Conservation (phyloP, 225 moss, liverwort and hornwort genomes). For the Sphagnum tenellum region DNA sequence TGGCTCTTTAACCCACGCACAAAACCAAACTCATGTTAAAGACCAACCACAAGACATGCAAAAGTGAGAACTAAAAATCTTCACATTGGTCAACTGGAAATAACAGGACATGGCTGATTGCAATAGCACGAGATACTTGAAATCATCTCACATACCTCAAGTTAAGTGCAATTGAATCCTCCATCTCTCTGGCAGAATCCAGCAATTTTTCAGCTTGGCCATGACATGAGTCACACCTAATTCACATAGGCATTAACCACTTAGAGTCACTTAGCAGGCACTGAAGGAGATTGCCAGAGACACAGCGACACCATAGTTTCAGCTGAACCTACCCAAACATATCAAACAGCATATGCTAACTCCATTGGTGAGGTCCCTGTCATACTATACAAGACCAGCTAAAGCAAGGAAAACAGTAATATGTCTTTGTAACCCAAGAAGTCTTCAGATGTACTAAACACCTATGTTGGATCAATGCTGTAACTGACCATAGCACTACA, state of each 20-base stretch:
- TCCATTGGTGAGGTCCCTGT: too few species aligned
- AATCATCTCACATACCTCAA: conserved; percentile 44
- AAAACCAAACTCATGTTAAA: too few species aligned
- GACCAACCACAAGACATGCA: too few species aligned
- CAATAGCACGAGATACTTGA: neutral
- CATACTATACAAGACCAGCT: too few species aligned
- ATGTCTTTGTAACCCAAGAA: too few species aligned
- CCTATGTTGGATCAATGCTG: too few species aligned
- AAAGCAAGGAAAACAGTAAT: too few species aligned
- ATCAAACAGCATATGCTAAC: too few species aligned
- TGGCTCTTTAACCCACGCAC: too few species aligned
- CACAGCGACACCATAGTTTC: neutral
- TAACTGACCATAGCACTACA: too few species aligned
- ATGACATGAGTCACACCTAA: conserved; percentile 89
- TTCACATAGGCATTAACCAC: conserved; percentile 1
- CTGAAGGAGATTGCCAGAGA: neutral
- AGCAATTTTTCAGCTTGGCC: conserved; percentile 92
- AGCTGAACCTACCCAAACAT: neutral
- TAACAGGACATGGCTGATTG: neutral
- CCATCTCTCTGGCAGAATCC: conserved; percentile 95
- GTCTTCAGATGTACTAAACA: too few species aligned
- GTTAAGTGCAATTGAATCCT: conserved; percentile 90
- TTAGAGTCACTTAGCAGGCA: neutral
- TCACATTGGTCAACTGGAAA: neutral
- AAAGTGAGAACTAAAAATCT: too few species aligned